A percentile compares a stretch with the other conserved stretches of the same genome.
phyloP scores from a whole-genome alignment of 495 filamentous ascomycete genomes.

The Coniosporium apollinis region DNA sequence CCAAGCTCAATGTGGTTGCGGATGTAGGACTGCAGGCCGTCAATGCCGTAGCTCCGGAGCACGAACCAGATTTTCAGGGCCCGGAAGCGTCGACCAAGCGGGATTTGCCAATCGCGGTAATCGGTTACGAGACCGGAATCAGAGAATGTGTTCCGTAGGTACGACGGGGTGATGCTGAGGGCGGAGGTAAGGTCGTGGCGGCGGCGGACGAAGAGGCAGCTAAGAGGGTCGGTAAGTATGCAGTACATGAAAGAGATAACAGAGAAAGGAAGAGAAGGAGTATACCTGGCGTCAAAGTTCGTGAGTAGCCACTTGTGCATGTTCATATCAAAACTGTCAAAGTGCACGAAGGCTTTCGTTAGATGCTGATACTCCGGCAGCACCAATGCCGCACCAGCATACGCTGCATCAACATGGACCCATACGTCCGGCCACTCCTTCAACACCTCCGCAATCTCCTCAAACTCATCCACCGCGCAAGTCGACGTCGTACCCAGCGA shows the following conservation, averaged over 20 bases:
- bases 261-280: constrained; percentile 1
- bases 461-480: constrained; percentile 72
- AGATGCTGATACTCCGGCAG: constrained; percentile 66
- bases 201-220: constrained; percentile 60
- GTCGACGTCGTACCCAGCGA: constrained; percentile 78
- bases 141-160: constrained; percentile 63
- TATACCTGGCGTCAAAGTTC: constrained; percentile 72
- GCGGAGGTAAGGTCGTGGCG: constrained; percentile 59
- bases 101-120: constrained; percentile 98
- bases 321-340: constrained; percentile 87
- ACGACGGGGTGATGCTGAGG: constrained; percentile 67
- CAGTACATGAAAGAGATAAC: neutral
- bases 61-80: constrained; percentile 96
- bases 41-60: constrained; percentile 66
- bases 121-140: constrained; percentile 81
- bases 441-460: constrained; percentile 47
- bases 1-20: constrained; percentile 48
- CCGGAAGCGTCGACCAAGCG: constrained; percentile 81
- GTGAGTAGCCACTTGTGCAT: constrained; percentile 97
- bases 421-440: constrained; percentile 52
- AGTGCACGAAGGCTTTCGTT: constrained; percentile 39
- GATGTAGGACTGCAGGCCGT: constrained; percentile 60
- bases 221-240: constrained; percentile 16
- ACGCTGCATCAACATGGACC: constrained; percentile 95
- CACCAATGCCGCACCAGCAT: constrained; percentile 73